Percentiles rank a stretch among this genome's conserved stretches.
Evolutionary conservation across 352 stramenopile genomes (phyloP).

Genomic region (Peronospora tabacina): DNA sequence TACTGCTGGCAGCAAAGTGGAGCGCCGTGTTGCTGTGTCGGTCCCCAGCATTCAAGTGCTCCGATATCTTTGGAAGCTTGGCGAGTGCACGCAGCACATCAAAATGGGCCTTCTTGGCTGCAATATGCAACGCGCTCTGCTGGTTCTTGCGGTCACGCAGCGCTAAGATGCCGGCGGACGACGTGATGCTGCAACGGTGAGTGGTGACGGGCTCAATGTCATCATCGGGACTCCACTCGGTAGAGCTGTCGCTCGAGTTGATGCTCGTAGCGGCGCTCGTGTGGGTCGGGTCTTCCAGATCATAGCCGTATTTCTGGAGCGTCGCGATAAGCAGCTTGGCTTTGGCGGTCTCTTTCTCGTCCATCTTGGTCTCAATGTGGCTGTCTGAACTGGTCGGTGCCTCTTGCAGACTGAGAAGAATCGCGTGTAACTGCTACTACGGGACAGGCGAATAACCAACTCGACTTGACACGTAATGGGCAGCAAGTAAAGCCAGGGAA

Average conservation of each 20-base stretch:
- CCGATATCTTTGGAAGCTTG: constrained; percentile 58
- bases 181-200: constrained; percentile 24
- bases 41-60: constrained; percentile 72
- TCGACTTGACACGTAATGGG: constrained; percentile 10
- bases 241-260: constrained; percentile 30
- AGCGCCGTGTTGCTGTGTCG: constrained; percentile 75
- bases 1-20: constrained; percentile 69
- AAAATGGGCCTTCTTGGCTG: constrained; percentile 74
- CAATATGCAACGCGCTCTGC: constrained; percentile 79
- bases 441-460: constrained; percentile 12
- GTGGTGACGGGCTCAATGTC: constrained; percentile 20
- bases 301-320: constrained; percentile 81
- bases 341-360: constrained; percentile 47
- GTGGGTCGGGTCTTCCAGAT: constrained; percentile 39
- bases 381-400: constrained; percentile 2
- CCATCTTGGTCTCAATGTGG: constrained; percentile 21
- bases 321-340: constrained; percentile 70
- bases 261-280: constrained; percentile 22
- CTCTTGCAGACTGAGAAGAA: constrained; percentile 17
- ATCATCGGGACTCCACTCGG: constrained; percentile 33
- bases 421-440: constrained; percentile 5
- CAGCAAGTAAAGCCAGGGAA: constrained; percentile 5
- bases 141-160: constrained; percentile 78
- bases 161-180: constrained; percentile 57
- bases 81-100: constrained; percentile 73